These are phyloP conservation scores for Calonectria pteridis DNA, from an alignment of 2,329 filamentous ascomycete species.

Conservation along the genomic window DNA sequence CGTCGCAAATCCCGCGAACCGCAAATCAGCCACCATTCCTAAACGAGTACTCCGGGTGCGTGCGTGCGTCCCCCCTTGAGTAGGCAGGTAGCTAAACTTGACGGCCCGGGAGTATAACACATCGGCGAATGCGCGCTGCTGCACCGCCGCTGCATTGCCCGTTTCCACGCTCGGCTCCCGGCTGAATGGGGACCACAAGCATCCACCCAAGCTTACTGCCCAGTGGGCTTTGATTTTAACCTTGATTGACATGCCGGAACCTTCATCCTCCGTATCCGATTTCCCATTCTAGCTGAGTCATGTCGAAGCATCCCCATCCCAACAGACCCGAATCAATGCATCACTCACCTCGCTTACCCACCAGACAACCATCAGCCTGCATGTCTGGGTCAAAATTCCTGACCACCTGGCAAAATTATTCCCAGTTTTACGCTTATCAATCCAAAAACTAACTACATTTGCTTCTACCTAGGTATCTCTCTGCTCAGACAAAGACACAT, in stretches of 20 bases:
- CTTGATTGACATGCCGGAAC: neutral
- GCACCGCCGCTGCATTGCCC: neutral
- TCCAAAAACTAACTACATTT: neutral
- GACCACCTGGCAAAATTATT: neutral
- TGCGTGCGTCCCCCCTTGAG: neutral
- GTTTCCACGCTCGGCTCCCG: constrained; percentile 3
- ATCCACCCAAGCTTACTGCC: neutral
- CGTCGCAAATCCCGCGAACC: neutral
- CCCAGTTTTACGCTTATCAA: neutral
- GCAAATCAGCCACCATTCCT: constrained; percentile 11
- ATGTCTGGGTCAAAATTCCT: neutral
- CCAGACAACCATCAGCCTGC: neutral
- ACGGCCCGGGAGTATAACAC: no score
- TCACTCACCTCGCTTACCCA: neutral
- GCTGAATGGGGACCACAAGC: neutral
- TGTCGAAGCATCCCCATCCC: neutral
- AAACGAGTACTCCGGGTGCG: constrained; percentile 7
- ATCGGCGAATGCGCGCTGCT: neutral
- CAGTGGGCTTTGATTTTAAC: neutral
- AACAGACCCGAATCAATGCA: neutral
- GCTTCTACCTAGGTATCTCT: neutral
- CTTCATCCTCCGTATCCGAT: neutral
- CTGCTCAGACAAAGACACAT: neutral
- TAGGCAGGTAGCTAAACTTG: neutral
- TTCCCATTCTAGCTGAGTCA: neutral